Evolutionary conservation across 2,329 filamentous ascomycete genomes (phyloP), one percentile per base, ranked within the genome.

Genomic region (Pseudogymnoascus verrucosus): DNA sequence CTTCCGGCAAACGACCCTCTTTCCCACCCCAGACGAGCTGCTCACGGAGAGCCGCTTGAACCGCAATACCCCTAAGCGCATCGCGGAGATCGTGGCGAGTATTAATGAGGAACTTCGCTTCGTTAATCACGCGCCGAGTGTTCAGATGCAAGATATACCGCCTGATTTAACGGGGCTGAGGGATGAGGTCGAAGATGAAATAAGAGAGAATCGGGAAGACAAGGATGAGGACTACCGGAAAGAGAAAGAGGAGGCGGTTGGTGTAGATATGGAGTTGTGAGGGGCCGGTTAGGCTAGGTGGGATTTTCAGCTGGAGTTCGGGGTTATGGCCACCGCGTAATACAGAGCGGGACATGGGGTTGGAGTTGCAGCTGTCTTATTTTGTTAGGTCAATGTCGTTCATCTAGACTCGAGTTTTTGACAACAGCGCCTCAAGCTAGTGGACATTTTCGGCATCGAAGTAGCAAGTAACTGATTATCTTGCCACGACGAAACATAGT

Each of bases 21-120:
- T 97, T 72, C 95, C 95, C 0, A 89, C 90, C 3, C 83, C 98
- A n/a, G 85, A 89, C 70, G 82, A 88, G 72, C 85, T 87, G 44
- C 73, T 88, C 42, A 82, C 80, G 60, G 89, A 93, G 69, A 82
- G 83, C 57, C 79, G 84, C 62, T 78, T 81, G 67, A 97, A 97
- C 73, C 85, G 89, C 70, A 96, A 96, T 71, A 83, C 89, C 5
- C 81, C 84, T 60, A 89, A 92, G 71, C 89, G 91, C 65, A 79
- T 96, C 16, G 81, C 87, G 59, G 86, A 88, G 36, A 88, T 96
- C 47, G 82, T 96, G 3, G 82, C 89, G 72, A 87, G 90, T 65
- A 87, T 96, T 47, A 85, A 86, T 47, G 91, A 96, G 74, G 93
- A 98, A 76, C 76, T 99, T 67, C 83, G 90, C 26, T 97, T 96